Base-by-base conservation (phyloP, 139 green algal species). In the Micractinium sp. region DNA sequence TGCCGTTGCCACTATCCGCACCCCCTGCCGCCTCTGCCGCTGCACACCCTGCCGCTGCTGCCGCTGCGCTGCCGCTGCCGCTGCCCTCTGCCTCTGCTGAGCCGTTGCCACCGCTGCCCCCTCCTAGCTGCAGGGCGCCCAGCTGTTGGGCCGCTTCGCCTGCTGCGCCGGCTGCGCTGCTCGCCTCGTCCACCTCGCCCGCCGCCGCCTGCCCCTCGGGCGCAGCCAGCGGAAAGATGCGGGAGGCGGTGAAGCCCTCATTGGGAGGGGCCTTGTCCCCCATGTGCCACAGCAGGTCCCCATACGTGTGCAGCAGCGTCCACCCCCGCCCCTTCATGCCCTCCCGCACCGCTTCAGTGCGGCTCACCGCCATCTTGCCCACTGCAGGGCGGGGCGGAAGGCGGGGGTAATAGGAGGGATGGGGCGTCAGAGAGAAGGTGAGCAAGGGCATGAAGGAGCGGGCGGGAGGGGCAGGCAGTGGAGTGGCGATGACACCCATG, bases 251-350 rank as follows among this genome's bases (percentile, higher is more conserved):
- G 85, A 93, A 93, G 22, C 90, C 90, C 33, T 76, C 83, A 36
- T 93, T 93, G 63, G 90, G 90, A 15, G 71, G 19, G 1, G 60
- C 14, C 83, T 86, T 90, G 66, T 79, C 66, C 22, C 90, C 90
- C 88, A 90, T 61, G 33, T 82, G 39, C 90, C 90, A 93, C 73
- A 93, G 67, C 66, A 92, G 18, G 60, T 93, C 90, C 7, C 85
- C 66, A 39, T 91, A 92, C 16, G 9, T 36, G 76, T 93, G 90
- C 35, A 93, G 84, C 16, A 91, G 33, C 22, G 35, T 81, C 47
- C 84, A 60, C 41, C 90, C 90, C 20, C 84, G 85, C 20, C 88
- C 90, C 63, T 90, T 90, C 88, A 91, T 90, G 13, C 85, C 83
- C 60, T 88, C 82, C 18, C 83, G 53, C n/a, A 56, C 18, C 12